Conservation (phyloP, 1,284 basidiomycete genomes). For the Chalciporus sp. region DNA sequence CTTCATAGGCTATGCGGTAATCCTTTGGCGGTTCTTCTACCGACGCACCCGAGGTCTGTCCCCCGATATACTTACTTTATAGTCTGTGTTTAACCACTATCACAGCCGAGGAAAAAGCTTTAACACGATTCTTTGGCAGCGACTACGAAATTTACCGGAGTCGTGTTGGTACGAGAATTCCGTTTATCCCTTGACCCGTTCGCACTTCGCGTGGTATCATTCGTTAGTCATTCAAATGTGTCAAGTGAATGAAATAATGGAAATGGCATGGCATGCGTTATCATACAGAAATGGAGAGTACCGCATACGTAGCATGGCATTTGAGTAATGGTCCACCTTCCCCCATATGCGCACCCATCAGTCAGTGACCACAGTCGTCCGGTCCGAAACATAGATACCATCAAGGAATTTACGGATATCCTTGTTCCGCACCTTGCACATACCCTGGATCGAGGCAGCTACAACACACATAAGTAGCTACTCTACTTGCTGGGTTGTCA, state of each 20-base stretch:
- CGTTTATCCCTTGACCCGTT: constrained; percentile 59
- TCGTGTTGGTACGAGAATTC: constrained; percentile 73
- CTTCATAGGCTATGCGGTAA: constrained; percentile 60
- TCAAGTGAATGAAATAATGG: constrained; percentile 7
- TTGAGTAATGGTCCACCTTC: constrained; percentile 12
- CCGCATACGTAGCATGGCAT: constrained; percentile 24
- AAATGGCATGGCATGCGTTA: constrained; percentile 28
- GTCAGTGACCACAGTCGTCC: constrained; percentile 61
- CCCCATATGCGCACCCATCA: constrained; percentile 31
- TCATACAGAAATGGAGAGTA: constrained; percentile 31
- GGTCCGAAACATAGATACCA: constrained; percentile 92
- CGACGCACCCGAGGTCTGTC: constrained; percentile 75
- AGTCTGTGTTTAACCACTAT: constrained; percentile 9
- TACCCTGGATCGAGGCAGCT: constrained; percentile 95
- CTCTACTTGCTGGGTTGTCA: not conserved
- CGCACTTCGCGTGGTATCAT: not conserved
- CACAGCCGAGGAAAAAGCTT: constrained; percentile 71
- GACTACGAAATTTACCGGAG: constrained; percentile 73
- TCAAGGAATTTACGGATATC: constrained; percentile 96
- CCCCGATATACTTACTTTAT: not conserved
- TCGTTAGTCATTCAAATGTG: not conserved
- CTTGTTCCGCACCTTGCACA: constrained; percentile 96
- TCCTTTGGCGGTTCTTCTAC: constrained; percentile 89
- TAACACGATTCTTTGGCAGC: constrained; percentile 82
- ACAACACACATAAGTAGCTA: constrained; percentile 7